phyloP scores from a whole-genome alignment of 306 rosid species.

The Pyrus bretschneideri region DNA sequence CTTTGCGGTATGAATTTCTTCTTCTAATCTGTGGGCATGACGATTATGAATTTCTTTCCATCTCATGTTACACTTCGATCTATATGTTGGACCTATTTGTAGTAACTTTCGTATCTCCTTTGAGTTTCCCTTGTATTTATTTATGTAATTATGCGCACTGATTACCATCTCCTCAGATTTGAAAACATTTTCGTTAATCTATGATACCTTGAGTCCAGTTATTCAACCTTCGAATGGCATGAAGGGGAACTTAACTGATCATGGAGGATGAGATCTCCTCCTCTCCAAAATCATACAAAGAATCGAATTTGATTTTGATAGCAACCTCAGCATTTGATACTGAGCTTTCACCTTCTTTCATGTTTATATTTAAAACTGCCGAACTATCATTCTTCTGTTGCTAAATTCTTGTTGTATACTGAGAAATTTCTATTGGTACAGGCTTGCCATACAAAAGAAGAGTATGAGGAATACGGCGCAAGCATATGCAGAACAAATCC shows the following conservation, averaged over 20 bases:
- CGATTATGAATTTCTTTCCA: background rate
- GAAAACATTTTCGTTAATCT: background rate
- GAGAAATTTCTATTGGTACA: slow-evolving; percentile 32
- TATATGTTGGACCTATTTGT: background rate
- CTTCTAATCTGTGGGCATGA: background rate
- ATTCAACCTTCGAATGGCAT: background rate
- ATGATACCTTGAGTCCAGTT: background rate
- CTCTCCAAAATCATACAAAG: background rate
- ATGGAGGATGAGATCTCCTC: background rate
- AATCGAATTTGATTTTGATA: too few relatives aligned
- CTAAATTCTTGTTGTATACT: slow-evolving; percentile 1
- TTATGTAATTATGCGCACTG: background rate
- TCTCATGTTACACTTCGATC: background rate
- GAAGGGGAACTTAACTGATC: background rate
- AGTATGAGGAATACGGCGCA: slow-evolving; percentile 93
- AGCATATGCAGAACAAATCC: slow-evolving; percentile 98
- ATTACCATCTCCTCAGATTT: background rate
- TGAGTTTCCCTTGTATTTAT: background rate
- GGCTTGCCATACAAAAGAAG: slow-evolving; percentile 99
- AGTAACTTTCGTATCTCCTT: background rate
- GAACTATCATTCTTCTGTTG: background rate
- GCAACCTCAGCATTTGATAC: background rate
- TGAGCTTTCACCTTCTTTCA: background rate
- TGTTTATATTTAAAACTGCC: background rate
- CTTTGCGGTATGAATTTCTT: slow-evolving; percentile 56